Evolutionary conservation across 768 basidiomycete species (phyloP), one percentile per base, ranked within the genome.

Genomic region (Sarcodon sp.): DNA sequence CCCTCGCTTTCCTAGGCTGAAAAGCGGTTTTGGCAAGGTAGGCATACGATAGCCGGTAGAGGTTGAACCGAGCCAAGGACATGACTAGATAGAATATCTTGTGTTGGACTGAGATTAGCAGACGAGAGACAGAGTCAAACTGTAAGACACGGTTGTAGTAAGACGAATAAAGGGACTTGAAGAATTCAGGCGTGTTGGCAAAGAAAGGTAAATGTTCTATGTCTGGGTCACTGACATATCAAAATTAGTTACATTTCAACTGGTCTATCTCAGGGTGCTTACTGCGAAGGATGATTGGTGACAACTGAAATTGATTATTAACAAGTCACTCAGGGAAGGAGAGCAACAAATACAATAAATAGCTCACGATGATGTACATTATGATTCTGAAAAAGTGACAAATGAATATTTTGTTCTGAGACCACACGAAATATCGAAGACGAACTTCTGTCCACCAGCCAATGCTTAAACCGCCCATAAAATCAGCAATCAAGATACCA

Each of bases 391-490:
- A 27, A 27, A 2, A 45, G 44, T 53, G 31, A 49, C 49, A 46
- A 47, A 54, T 41, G 54, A 33, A 47, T 13, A 41, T 13, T 13
- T 8, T 16, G 2, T 15, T 41, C 15, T 7, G 39, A 41, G 13
- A 13, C 50, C 35, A 46, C 2, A 46, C 50, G n/a, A 49, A 38
- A 9, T 35, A 45, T 9, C 21, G 35, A 47, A 48, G 32, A n/a
- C 91, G 68, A 56, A 93, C 92, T 62, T 92, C 77, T 36, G 90
- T 87, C 94, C 94, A 99, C 96, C 96, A 99, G 36, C 92, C 89
- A 18, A 96, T 73, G 60, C 92, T 96, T 47, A 99, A 69, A 4
- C 96, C 96, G 21, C 96, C 96, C 43, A 92, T 69, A 57, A 83
- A 89, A 61, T 91, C 77, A 0, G 94, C 87, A 41, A 97, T 68